Percentiles rank a stretch among this genome's conserved stretches.
Conservation (phyloP, 139 green algal species). For the Auxenochlorella pyrenoidosa region DNA sequence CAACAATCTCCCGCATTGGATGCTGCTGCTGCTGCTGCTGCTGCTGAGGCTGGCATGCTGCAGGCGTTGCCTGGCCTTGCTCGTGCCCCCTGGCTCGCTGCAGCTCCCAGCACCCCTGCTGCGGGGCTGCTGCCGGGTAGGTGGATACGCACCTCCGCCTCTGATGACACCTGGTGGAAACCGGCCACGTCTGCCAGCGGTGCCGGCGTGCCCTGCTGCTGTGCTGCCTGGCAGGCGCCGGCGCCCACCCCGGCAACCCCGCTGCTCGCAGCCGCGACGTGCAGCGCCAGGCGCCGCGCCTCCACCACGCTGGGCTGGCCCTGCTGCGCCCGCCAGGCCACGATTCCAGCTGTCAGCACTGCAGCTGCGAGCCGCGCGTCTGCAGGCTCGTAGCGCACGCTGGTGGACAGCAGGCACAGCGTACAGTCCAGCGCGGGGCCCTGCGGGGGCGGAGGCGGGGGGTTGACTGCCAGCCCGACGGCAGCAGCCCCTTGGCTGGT, state of each 20-base stretch:
- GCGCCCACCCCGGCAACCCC: too few species aligned
- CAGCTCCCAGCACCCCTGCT: background rate
- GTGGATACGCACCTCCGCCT: slow-evolving; percentile 9
- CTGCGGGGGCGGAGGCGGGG: background rate
- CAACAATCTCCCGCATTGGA: background rate
- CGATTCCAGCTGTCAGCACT: background rate
- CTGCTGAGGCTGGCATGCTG: background rate
- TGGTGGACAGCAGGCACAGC: background rate
- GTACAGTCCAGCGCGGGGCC: background rate
- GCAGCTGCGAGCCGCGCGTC: background rate
- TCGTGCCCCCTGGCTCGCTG: background rate
- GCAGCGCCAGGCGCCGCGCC: slow-evolving; percentile 2
- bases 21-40: slow-evolving; percentile 1
- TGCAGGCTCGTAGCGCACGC: slow-evolving; percentile 3
- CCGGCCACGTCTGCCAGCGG: background rate
- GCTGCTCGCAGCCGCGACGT: background rate
- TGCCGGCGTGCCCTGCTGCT: background rate
- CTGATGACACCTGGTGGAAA: slow-evolving; percentile 27
- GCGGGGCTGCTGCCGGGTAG: background rate
- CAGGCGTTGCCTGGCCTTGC: background rate
- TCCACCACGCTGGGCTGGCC: background rate
- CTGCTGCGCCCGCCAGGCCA: background rate
- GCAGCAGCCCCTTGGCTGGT: background rate
- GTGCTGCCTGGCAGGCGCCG: background rate
- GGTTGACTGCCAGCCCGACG: background rate